phyloP scores from a whole-genome alignment of 148 eudicot species.

The Cornus florida region DNA sequence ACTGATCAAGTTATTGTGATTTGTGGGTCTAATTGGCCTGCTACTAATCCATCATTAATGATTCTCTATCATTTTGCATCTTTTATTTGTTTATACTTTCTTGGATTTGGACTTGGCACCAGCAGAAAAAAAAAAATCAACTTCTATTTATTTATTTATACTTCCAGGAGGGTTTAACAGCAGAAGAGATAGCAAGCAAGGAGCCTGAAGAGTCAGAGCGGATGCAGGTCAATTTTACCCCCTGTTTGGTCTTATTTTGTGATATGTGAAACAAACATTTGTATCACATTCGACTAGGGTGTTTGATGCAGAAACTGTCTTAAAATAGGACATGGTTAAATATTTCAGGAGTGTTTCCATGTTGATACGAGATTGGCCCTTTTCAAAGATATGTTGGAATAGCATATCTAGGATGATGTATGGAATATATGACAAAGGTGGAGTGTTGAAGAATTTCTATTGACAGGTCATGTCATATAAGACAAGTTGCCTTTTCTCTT shows the following conservation, averaged over 20 bases:
- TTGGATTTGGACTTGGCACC: neutral
- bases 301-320: neutral
- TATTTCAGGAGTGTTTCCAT: neutral
- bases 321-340: neutral
- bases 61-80: neutral
- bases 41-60: neutral
- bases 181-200: constrained; percentile 79
- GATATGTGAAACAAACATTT: neutral
- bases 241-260: constrained; percentile 1
- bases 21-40: neutral
- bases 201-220: constrained; percentile 77
- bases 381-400: neutral
- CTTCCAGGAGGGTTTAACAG: constrained; percentile 81
- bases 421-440: too few species aligned
- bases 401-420: neutral
- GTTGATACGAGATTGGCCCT: constrained; percentile 1
- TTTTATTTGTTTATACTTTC: neutral
- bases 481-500: neutral
- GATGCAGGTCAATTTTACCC: constrained; percentile 60
- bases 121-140: neutral
- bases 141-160: neutral
- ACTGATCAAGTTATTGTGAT: neutral
- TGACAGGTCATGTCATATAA: too few species aligned
- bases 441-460: too few species aligned
- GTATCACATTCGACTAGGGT: neutral